Evolutionary conservation across 2,329 filamentous ascomycete species (phyloP).

Genomic region (Aspergillus arachidicola): DNA sequence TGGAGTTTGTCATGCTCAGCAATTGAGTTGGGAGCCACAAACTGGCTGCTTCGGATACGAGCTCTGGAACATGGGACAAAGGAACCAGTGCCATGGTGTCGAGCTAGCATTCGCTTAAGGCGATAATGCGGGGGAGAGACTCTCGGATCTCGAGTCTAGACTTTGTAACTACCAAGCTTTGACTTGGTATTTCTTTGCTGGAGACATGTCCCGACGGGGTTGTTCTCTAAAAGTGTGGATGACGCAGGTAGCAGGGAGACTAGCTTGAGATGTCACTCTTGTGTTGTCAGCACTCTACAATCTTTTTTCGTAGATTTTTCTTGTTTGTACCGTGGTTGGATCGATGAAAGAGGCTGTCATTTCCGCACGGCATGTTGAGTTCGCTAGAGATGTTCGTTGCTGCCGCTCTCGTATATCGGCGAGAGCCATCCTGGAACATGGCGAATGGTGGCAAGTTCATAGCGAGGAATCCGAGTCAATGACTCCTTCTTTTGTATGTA

Average conservation of each 20-base stretch:
- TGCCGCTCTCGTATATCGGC: background rate
- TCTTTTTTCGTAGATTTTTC: background rate
- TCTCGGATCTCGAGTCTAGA: background rate
- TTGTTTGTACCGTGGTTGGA: background rate
- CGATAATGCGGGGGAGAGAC: background rate
- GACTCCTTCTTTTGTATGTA: background rate
- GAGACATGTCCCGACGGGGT: background rate
- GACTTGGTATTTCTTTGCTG: background rate
- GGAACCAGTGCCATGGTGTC: slow-evolving; percentile 9
- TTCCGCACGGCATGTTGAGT: background rate
- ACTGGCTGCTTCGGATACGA: slow-evolving; percentile 27
- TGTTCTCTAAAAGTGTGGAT: background rate
- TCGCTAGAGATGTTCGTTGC: background rate
- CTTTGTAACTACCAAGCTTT: background rate
- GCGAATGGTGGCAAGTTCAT: slow-evolving; percentile 15
- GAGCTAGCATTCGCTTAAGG: background rate
- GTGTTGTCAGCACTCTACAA: background rate
- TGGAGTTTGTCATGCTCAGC: background rate
- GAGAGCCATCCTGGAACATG: slow-evolving; percentile 18
- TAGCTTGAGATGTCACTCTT: background rate
- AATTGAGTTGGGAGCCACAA: background rate
- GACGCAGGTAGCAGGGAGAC: background rate
- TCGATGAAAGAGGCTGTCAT: background rate
- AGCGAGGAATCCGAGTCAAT: slow-evolving; percentile 6
- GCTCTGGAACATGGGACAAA: slow-evolving; percentile 23